Base-by-base conservation (phyloP, 352 stramenopile genomes). In the Phytophthora rubi region DNA sequence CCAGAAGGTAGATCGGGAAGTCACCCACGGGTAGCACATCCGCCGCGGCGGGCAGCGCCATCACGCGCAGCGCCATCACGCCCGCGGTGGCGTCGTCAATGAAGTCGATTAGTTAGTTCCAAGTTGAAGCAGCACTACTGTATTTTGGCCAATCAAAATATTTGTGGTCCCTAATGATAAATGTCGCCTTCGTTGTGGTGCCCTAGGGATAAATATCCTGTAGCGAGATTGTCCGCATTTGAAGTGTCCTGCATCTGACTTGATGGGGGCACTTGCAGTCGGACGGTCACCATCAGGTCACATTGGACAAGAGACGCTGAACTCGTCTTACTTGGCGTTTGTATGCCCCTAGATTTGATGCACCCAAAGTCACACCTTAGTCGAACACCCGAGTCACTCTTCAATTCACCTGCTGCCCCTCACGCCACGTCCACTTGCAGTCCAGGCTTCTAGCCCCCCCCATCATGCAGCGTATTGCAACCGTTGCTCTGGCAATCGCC, bases 401-500 rank as follows among this genome's bases (percentile, higher is more conserved):
- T 60, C 62, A 32, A 79, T 73, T 79, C 53, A 33, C 63, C 23
- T 64, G 33, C 54, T 39, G 6, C 37, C 71, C 12, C 28, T 18
- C 37, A 56, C 18, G 18, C 18, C 18, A 21, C 35, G 12, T 35
- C 18, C 33, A 10, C 47, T 15, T 54, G 21, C 48, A 33, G 13
- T 54, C 48, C 21, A 56, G 52, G 51, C 57, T 32, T 53, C 52
- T 59, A 66, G 33, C 23, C 30, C 28, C 26, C 13, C 42, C n/a
- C 51, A 62, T 10, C 10, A 77, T 82, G 67, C 52, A 60, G 26
- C 68, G 44, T 13, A 21, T 69, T 21, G 55, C 60, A 23, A 56
- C 53, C 21, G 56, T 79, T 13, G 30, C 56, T 13, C 39, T 73
- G 49, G 51, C 55, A 55, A 66, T 68, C 12, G 52, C 62, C 42